phyloP scores from a whole-genome alignment of 331 rosid genomes.

The Pyrus hybrid region DNA sequence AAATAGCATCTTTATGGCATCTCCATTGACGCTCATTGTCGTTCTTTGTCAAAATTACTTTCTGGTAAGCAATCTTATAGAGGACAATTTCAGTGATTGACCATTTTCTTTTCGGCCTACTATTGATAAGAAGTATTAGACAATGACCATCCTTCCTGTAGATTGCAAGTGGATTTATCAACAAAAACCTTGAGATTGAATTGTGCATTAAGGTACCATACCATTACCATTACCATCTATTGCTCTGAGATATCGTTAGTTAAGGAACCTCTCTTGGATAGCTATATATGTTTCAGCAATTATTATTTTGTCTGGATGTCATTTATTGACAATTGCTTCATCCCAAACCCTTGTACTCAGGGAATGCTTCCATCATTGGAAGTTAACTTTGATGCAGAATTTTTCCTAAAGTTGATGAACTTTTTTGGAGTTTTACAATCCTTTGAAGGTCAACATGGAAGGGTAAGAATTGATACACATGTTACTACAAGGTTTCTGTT shows the following conservation, averaged over 20 bases:
- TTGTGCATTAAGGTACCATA: slow-evolving; percentile 61
- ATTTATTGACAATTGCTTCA: not conserved
- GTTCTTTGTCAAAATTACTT: not conserved
- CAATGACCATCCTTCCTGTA: slow-evolving; percentile 35
- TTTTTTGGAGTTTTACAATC: slow-evolving; percentile 52
- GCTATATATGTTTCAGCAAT: not conserved
- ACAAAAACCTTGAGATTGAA: slow-evolving; percentile 40
- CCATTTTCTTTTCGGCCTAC: slow-evolving; percentile 43
- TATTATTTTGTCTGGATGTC: not conserved
- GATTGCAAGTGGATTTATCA: slow-evolving; percentile 49
- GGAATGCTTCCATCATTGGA: slow-evolving; percentile 58
- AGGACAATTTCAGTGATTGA: not conserved
- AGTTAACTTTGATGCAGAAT: slow-evolving; percentile 49
- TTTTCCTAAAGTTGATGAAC: slow-evolving; percentile 32
- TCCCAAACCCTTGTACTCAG: slow-evolving; percentile 29
- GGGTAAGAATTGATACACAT: slow-evolving; percentile 47
- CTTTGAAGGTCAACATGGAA: slow-evolving; percentile 53
- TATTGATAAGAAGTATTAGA: slow-evolving; percentile 26
- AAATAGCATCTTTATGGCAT: not conserved
- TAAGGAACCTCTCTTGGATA: slow-evolving; percentile 7
- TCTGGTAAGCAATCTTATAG: not conserved
- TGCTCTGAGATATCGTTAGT: slow-evolving; percentile 7
- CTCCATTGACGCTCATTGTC: not conserved
- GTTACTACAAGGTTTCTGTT: not conserved
- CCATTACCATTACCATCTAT: not conserved